Evolutionary conservation across 2,329 filamentous ascomycete genomes (phyloP).

Genomic region (Pleochaeta shiraiana): DNA sequence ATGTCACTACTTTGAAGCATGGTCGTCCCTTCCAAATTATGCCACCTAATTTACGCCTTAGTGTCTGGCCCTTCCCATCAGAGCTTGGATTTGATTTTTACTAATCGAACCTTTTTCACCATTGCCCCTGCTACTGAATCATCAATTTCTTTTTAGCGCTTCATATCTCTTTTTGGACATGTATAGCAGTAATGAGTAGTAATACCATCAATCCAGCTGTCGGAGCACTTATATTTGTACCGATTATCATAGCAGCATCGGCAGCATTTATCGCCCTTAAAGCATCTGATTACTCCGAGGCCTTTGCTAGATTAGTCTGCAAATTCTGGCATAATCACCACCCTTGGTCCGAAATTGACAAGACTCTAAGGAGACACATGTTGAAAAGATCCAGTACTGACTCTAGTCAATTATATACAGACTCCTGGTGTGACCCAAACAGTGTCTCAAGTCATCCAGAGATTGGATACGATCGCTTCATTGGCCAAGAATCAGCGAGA

Average conservation of each 20-base stretch:
- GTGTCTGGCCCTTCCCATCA: too few relatives aligned
- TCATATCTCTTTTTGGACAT: constrained; percentile 19
- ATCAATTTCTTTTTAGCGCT: too few relatives aligned
- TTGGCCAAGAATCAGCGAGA: constrained; percentile 8
- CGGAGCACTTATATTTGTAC: constrained; percentile 24
- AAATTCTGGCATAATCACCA: constrained; percentile 9
- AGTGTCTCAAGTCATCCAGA: constrained; percentile 16
- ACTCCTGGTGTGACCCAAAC: constrained; percentile 20
- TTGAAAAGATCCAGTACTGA: constrained; percentile 18
- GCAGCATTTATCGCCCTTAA: constrained; percentile 18
- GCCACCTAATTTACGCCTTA: too few relatives aligned
- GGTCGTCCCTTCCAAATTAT: too few relatives aligned
- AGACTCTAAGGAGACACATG: constrained; percentile 13
- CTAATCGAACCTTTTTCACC: too few relatives aligned
- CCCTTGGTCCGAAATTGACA: constrained; percentile 17
- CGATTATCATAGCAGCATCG: constrained; percentile 22
- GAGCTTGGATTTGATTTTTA: too few relatives aligned
- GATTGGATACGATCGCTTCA: constrained; percentile 12
- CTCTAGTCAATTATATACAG: constrained; percentile 18
- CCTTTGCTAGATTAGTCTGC: constrained; percentile 9
- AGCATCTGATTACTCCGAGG: constrained; percentile 11
- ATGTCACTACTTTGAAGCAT: too few relatives aligned
- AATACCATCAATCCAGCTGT: constrained; percentile 18
- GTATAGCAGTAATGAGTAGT: constrained; percentile 17
- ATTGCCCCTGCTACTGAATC: too few relatives aligned